Conservation (phyloP, 305 asterid genomes). For the Rubia tinctorum region DNA sequence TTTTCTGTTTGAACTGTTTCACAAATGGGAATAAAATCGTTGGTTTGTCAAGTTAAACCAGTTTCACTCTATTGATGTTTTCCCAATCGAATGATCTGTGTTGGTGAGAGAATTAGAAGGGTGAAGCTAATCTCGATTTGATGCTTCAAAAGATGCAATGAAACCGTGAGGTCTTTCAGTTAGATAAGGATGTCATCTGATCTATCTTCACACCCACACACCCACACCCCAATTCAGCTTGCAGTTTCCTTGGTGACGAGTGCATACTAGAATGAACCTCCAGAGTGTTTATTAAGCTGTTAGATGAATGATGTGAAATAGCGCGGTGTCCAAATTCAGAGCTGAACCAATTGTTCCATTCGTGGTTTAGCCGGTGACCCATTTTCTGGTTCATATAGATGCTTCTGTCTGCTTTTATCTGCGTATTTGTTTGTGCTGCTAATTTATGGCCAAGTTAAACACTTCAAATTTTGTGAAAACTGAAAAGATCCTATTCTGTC, state of each 20-base stretch:
- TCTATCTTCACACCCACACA: too few species aligned
- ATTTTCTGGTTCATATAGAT: neutral
- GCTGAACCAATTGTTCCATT: neutral
- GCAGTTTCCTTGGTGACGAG: neutral
- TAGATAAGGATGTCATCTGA: too few species aligned
- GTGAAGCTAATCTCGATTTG: neutral
- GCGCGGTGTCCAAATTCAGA: neutral
- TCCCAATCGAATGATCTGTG: neutral
- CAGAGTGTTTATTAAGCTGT: neutral
- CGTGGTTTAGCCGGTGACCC: neutral
- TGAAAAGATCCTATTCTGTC: neutral
- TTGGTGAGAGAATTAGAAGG: neutral
- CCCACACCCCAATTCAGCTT: neutral
- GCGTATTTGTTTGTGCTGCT: neutral
- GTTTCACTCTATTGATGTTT: neutral
- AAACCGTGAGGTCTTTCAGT: too few species aligned
- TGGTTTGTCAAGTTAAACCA: neutral
- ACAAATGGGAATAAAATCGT: neutral
- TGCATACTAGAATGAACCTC: neutral
- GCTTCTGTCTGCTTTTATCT: neutral
- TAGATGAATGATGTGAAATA: neutral
- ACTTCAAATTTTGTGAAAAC: neutral
- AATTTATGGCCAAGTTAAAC: neutral
- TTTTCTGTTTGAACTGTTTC: neutral
- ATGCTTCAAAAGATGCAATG: neutral